Conservation (phyloP, 2,329 filamentous ascomycete species). For the Ceratocystis cubensis region DNA sequence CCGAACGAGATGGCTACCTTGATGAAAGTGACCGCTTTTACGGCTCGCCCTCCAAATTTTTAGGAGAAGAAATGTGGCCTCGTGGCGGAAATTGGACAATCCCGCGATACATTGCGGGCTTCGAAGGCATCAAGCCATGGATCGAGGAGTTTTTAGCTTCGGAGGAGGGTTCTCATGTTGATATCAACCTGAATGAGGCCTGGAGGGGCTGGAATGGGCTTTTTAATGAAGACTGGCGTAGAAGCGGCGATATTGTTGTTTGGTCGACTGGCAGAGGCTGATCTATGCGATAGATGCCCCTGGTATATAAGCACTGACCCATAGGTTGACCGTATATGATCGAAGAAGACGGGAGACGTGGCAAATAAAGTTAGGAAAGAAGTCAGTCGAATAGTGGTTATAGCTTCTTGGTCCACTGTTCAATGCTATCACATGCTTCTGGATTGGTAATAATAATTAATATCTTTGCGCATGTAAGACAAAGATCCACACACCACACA, state of each 20-base stretch:
- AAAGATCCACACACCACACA: not conserved
- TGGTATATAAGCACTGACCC: not conserved
- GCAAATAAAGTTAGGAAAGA: not conserved
- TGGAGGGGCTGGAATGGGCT: slow-evolving; percentile 49
- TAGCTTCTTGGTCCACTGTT: not conserved
- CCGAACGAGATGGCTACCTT: slow-evolving; percentile 54
- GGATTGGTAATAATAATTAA: not conserved
- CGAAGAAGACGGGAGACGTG: not conserved
- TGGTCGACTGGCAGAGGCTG: slow-evolving; percentile 34
- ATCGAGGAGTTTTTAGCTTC: slow-evolving; percentile 36
- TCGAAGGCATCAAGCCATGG: slow-evolving; percentile 43
- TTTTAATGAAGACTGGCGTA: slow-evolving; percentile 49
- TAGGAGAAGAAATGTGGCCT: slow-evolving; percentile 40
- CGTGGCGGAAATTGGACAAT: slow-evolving; percentile 27
- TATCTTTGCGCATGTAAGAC: not conserved
- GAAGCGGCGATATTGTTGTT: slow-evolving; percentile 44
- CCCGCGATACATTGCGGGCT: slow-evolving; percentile 49
- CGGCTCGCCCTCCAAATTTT: slow-evolving; percentile 45
- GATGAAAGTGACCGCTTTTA: slow-evolving; percentile 94
- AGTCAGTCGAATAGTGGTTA: not conserved
- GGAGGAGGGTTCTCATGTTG: slow-evolving; percentile 30
- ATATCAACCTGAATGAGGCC: slow-evolving; percentile 34
- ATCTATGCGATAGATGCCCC: not conserved
- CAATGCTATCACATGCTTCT: not conserved
- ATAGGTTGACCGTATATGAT: not conserved